Base-by-base conservation (phyloP, 2,329 filamentous ascomycete species). In the Colletotrichum sp. region DNA sequence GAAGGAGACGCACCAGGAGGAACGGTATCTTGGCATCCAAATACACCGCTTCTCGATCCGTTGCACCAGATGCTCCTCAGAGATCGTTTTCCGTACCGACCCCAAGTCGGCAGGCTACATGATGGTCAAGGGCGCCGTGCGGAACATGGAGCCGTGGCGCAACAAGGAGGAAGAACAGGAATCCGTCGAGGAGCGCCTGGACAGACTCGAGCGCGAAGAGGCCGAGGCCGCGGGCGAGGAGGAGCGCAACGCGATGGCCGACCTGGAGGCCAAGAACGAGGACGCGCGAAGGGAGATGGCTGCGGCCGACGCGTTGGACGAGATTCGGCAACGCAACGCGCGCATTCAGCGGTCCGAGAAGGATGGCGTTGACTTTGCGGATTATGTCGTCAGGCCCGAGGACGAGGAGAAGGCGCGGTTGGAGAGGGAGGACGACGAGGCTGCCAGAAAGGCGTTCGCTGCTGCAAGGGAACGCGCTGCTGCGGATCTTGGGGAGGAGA, bases 241-340 rank as follows among this genome's bases (percentile, higher is more conserved):
- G 78, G 95, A 98, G 84, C 90, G 93, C 78, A 96, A 98, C 84
- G 95, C 95, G 26, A 99, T 99, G 98, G 94, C 94, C 73, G 96
- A 98, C 83, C 86, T 99, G 63, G 97, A 99, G 86, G 93, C 94
- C 78, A 99, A 99, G 87, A 98, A 96, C 71, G 87, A 94, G 26
- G 97, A 99, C 83, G 96, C 96, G 1, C 96, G 97, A 87, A 90
- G 94, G 55, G 97, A 99, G 85, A 99, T 99, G 96, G 95, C 95
- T 21, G 95, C 98, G 60, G 97, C 97, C 3, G 97, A 99, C 87
- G 96, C 96, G 9, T 87, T 99, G 71, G 97, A 99, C 84, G 96
- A 98, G 86, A 98, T 99, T 73, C 90, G 96, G 72, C 96, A 95
- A 68, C 89, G 96, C 78, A 99, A 99, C 86, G 97, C 97, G 9